phyloP scores from a whole-genome alignment of 164 flowering plant genomes.

The Echeveria elegans region DNA sequence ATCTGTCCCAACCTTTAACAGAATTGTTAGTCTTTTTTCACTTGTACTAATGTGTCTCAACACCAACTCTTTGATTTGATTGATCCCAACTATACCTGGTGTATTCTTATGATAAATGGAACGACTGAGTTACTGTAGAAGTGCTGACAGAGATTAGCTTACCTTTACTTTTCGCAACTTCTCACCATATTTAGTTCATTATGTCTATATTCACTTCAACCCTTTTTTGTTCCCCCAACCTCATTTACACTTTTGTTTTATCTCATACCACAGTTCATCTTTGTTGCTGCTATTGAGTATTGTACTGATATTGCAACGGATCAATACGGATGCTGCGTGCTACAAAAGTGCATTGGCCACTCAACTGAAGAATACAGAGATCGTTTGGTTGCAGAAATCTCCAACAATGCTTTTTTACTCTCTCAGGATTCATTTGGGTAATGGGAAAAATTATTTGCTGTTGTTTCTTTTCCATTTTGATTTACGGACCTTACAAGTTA shows the following conservation, averaged over 20 bases:
- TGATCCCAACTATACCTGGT: not conserved
- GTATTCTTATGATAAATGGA: too few species aligned
- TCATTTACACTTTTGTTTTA: not conserved
- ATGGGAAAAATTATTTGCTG: not conserved
- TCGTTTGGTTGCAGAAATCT: conserved; percentile 18
- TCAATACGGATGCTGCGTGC: conserved; percentile 27
- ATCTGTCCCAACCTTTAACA: not conserved
- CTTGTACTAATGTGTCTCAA: not conserved
- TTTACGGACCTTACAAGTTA: not conserved
- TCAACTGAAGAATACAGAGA: conserved; percentile 17
- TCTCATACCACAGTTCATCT: conserved; percentile 20
- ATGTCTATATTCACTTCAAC: not conserved
- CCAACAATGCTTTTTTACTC: conserved; percentile 19
- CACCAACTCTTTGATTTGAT: not conserved
- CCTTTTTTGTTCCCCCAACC: not conserved
- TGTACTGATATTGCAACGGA: conserved; percentile 31
- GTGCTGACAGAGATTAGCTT: not conserved
- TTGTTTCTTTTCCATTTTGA: not conserved
- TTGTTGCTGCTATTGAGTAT: conserved; percentile 21
- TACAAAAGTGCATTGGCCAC: conserved; percentile 25
- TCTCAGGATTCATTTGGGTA: conserved; percentile 37
- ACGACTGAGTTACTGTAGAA: not conserved
- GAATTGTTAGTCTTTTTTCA: not conserved
- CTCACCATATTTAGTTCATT: not conserved
- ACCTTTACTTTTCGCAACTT: not conserved